Conservation (phyloP, 2,329 filamentous ascomycete species). For the Penicillium verrucosum region DNA sequence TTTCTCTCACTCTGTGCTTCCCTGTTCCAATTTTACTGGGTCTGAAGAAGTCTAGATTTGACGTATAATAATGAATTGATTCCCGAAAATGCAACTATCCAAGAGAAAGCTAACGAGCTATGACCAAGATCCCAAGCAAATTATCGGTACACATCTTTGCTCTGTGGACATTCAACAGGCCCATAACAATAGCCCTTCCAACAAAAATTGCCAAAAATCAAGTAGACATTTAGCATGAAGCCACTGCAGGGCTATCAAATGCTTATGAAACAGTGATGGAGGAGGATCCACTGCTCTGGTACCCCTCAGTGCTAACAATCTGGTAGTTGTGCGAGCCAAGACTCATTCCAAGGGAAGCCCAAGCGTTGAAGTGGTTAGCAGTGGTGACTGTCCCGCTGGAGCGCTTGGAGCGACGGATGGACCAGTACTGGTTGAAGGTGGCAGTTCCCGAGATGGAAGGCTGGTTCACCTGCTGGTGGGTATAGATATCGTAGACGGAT, state of each 20-base stretch:
- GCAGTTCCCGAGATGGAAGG: slow-evolving; percentile 41
- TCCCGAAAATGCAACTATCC: not conserved
- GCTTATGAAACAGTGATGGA: slow-evolving; percentile 36
- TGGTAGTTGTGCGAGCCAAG: slow-evolving; percentile 40
- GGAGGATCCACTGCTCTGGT: slow-evolving; percentile 40
- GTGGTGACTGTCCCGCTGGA: slow-evolving; percentile 36
- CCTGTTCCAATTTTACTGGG: no score
- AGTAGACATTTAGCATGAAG: not conserved
- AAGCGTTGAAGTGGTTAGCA: slow-evolving; percentile 39
- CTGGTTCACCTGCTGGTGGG: slow-evolving; percentile 36
- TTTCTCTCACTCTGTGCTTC: no score
- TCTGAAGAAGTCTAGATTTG: no score
- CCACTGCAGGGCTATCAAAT: not conserved
- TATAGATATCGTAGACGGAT: slow-evolving; percentile 38
- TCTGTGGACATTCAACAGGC: not conserved
- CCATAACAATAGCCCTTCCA: not conserved
- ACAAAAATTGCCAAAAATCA: not conserved
- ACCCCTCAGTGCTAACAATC: slow-evolving; percentile 45
- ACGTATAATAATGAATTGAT: not conserved
- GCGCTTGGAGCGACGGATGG: slow-evolving; percentile 38
- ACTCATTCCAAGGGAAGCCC: slow-evolving; percentile 32
- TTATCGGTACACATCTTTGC: not conserved
- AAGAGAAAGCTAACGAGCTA: not conserved
- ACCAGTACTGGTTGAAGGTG: slow-evolving; percentile 46
- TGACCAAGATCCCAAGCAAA: not conserved